Percentiles rank a stretch among this genome's conserved stretches.
These are phyloP conservation scores for Lichtheimia corymbifera DNA, from an alignment of 371 early-diverging fungal species.

Conservation along the genomic window DNA sequence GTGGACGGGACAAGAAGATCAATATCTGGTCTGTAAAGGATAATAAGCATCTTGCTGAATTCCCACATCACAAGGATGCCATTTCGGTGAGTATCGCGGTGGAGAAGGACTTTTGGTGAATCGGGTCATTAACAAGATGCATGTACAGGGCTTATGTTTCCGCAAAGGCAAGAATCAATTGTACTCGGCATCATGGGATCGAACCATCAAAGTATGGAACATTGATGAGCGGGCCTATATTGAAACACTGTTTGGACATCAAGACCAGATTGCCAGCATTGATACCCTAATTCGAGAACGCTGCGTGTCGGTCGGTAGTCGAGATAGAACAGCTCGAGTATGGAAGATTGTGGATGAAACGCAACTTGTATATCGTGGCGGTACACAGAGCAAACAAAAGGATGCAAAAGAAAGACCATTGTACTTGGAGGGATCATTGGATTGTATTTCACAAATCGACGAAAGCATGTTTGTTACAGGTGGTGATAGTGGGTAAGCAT, in stretches of 20 bases:
- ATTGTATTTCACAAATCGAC: constrained; percentile 87
- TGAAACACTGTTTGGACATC: constrained; percentile 98
- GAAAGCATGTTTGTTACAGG: constrained; percentile 91
- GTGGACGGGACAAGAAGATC: constrained; percentile 89
- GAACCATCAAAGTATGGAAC: constrained; percentile 96
- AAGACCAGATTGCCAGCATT: constrained; percentile 81
- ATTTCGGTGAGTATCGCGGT: constrained; percentile 59
- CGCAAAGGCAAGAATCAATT: constrained; percentile 82
- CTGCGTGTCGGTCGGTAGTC: constrained; percentile 90
- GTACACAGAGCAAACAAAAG: constrained; percentile 58
- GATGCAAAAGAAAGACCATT: constrained; percentile 21
- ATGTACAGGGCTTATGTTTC: constrained; percentile 77
- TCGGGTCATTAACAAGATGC: constrained; percentile 1
- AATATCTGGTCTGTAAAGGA: constrained; percentile 88
- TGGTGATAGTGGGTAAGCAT: constrained; percentile 78
- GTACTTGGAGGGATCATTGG: constrained; percentile 77
- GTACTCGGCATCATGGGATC: constrained; percentile 90
- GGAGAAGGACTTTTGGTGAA: background rate
- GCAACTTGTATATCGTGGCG: constrained; percentile 91
- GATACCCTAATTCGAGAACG: constrained; percentile 84
- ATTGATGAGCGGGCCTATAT: constrained; percentile 88
- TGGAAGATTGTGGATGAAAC: constrained; percentile 96
- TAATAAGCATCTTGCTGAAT: constrained; percentile 67
- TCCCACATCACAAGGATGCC: constrained; percentile 91
- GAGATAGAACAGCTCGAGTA: constrained; percentile 88